Percentiles rank a stretch among this genome's conserved stretches.
These are phyloP conservation scores for Hypoxylon rickii DNA, from an alignment of 495 filamentous ascomycete genomes.

Conservation along the genomic window DNA sequence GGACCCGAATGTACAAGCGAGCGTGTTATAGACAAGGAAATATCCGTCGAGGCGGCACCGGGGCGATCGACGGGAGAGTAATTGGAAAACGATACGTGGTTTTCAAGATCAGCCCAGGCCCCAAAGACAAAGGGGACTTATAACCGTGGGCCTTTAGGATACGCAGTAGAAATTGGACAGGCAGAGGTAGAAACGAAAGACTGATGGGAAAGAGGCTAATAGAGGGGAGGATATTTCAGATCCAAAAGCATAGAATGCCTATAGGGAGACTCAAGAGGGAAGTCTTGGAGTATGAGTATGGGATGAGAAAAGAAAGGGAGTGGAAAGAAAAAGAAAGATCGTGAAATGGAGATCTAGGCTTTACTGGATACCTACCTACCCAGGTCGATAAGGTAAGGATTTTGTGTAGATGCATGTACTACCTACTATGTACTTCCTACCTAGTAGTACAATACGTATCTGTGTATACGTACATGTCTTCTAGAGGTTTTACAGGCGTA, in stretches of 20 bases:
- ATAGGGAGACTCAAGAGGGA: slow-evolving; percentile 4
- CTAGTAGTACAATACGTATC: too few species aligned
- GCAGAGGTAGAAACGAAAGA: slow-evolving; percentile 28
- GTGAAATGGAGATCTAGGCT: too few species aligned
- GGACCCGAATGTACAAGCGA: slow-evolving; percentile 18
- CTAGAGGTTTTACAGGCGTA: too few species aligned
- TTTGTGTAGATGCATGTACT: too few species aligned
- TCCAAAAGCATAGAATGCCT: slow-evolving; percentile 21
- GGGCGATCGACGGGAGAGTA: slow-evolving; percentile 28
- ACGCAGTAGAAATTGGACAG: slow-evolving; percentile 5
- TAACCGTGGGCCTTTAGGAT: slow-evolving; percentile 23
- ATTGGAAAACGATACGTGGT: slow-evolving; percentile 5
- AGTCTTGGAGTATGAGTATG: slow-evolving; percentile 2
- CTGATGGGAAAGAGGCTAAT: slow-evolving; percentile 14
- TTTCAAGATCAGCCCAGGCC: slow-evolving; percentile 8
- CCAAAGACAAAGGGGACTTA: slow-evolving; percentile 9
- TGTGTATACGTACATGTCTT: background rate
- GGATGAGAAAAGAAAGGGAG: slow-evolving; percentile 1
- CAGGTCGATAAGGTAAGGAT: too few species aligned
- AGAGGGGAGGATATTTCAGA: slow-evolving; percentile 3
- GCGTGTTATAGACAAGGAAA: slow-evolving; percentile 12
- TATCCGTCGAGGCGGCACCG: slow-evolving; percentile 26
- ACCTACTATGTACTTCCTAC: slow-evolving; percentile 1
- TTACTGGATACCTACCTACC: too few species aligned
- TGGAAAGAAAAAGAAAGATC: slow-evolving; percentile 19